These are phyloP conservation scores for Ustilago nuda DNA, from an alignment of 1,284 basidiomycete genomes.

Conservation along the genomic window DNA sequence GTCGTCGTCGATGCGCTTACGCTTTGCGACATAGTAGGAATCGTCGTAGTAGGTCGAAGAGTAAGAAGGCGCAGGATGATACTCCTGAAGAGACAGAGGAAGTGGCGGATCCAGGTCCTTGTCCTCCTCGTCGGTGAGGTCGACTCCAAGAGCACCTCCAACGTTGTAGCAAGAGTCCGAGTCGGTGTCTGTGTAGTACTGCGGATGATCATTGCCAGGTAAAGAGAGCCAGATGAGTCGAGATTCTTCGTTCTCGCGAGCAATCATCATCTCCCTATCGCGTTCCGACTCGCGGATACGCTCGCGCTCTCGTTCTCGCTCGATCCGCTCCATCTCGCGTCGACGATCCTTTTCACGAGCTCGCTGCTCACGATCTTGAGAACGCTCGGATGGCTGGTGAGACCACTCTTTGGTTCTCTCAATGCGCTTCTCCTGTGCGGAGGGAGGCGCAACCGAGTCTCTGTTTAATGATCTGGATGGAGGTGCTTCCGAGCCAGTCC, in stretches of 20 bases:
- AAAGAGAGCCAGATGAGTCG: conserved; percentile 57
- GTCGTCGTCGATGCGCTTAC: conserved; percentile 28
- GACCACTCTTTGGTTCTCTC: conserved; percentile 38
- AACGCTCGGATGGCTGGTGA: conserved; percentile 29
- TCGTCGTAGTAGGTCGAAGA: conserved; percentile 29
- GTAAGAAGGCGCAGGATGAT: conserved; percentile 41
- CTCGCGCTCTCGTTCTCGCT: conserved; percentile 46
- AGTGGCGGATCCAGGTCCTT: conserved; percentile 47
- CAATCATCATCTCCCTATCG: conserved; percentile 50
- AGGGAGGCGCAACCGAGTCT: conserved; percentile 22
- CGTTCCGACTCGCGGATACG: conserved; percentile 51
- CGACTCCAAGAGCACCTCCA: conserved; percentile 39
- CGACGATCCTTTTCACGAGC: conserved; percentile 46
- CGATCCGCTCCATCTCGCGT: conserved; percentile 40
- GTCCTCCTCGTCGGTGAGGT: conserved; percentile 49
- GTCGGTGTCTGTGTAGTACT: conserved; percentile 63
- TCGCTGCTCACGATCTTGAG: conserved; percentile 47
- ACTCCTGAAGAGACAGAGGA: conserved; percentile 41
- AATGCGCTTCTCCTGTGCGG: conserved; percentile 24
- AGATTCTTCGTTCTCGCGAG: conserved; percentile 52
- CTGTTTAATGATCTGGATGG: conserved; percentile 16
- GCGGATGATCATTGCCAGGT: conserved; percentile 59
- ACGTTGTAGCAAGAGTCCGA: conserved; percentile 53
- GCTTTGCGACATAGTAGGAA: conserved; percentile 24
- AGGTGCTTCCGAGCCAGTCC: conserved; percentile 12